Conservation (phyloP, 2,329 filamentous ascomycete genomes). For the Fusarium redolens region DNA sequence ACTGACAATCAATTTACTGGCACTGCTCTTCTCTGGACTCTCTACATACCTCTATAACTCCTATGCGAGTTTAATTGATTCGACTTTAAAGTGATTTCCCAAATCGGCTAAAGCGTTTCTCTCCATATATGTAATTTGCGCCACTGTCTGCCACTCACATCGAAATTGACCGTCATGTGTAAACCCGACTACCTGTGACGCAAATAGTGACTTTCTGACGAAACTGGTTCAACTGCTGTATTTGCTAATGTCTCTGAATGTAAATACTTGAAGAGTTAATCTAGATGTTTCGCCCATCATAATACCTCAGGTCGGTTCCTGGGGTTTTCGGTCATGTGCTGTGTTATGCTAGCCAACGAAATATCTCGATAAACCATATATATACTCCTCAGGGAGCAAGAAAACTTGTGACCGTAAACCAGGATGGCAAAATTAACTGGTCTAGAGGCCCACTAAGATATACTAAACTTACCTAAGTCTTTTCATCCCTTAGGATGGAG, state of each 20-base stretch:
- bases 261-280: neutral
- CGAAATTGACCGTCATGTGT: neutral
- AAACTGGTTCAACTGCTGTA: neutral
- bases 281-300: neutral
- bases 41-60: neutral
- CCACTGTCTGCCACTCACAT: neutral
- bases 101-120: slow-evolving; percentile 18
- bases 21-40: neutral
- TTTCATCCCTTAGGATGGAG: no score
- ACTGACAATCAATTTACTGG: neutral
- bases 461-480: no score
- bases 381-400: no score
- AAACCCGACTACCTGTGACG: neutral
- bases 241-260: neutral
- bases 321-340: neutral
- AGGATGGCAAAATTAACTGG: no score
- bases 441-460: no score
- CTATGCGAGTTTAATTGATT: neutral
- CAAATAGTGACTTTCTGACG: neutral
- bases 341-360: neutral
- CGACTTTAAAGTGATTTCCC: neutral
- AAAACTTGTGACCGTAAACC: no score
- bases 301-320: neutral
- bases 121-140: slow-evolving; percentile 22
- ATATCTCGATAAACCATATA: neutral